phyloP scores from a whole-genome alignment of 345 rosid genomes.

The Limnanthes douglasii region DNA sequence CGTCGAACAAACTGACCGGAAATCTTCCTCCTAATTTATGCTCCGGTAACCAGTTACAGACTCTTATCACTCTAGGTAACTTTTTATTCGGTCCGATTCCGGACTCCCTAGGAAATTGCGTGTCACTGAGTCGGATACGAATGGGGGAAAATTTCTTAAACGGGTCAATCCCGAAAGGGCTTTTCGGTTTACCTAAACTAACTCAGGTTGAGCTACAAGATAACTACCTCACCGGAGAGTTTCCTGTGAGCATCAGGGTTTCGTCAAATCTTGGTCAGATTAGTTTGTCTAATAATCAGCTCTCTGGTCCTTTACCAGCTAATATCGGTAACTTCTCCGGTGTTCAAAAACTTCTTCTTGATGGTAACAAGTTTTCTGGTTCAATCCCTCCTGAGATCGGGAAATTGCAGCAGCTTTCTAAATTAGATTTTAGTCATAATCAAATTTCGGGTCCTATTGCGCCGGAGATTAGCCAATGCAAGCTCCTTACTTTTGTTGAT shows the following conservation, averaged over 20 bases:
- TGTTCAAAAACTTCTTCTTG: conserved; percentile 61
- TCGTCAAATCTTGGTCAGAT: conserved; percentile 49
- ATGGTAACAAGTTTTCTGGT: conserved; percentile 70
- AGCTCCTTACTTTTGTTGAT: conserved; percentile 61
- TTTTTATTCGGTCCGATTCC: conserved; percentile 71
- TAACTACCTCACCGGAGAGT: conserved; percentile 45
- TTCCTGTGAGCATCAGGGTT: conserved; percentile 23
- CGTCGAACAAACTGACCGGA: conserved; percentile 69
- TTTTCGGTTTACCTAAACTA: conserved; percentile 46
- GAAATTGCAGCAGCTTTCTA: conserved; percentile 57
- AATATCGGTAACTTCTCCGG: conserved; percentile 59
- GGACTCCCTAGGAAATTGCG: conserved; percentile 44
- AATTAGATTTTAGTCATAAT: conserved; percentile 61
- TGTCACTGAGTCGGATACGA: conserved; percentile 50
- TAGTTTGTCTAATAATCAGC: conserved; percentile 54
- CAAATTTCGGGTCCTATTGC: conserved; percentile 38
- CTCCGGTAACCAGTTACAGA: conserved; percentile 30
- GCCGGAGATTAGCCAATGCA: conserved; percentile 55
- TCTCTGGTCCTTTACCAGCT: conserved; percentile 48
- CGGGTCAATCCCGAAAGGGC: conserved; percentile 66
- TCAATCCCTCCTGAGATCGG: conserved; percentile 58
- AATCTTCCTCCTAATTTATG: conserved; percentile 51
- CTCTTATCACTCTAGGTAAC: conserved; percentile 50
- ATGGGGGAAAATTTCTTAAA: conserved; percentile 74
- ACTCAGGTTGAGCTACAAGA: conserved; percentile 64